Evolutionary conservation across 2,329 filamentous ascomycete genomes (phyloP), one percentile per base, ranked within the genome.

Genomic region (Remersonia thermophila): DNA sequence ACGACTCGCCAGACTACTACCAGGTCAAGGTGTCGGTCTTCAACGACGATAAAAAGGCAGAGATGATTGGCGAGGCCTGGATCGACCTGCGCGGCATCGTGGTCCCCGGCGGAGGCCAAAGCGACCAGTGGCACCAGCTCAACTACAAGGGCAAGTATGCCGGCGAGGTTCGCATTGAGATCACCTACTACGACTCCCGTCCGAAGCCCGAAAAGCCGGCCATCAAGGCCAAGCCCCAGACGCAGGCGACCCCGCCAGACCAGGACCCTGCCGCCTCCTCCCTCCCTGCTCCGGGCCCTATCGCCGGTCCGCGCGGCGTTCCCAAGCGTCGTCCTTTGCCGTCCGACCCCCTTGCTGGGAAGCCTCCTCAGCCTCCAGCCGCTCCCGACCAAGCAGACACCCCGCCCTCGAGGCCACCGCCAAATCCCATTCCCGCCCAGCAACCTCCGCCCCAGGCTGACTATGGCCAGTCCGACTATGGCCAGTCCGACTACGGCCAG

Each of bases 11-110:
- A 13, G 91, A 98, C 60, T 98, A 98, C 65, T 86, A 85, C 60
- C 84, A 87, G 55, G 71, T 98, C 39, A 98, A 98, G 57, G 71
- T 96, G 12, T 95, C 89, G 3, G 75, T 96, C 5, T 98, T 98
- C 64, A 95, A 94, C 55, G 91, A 98, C 52, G 91, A 98, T 61
- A 96, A 95, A 65, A 93, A 82, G 64, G 96, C 89, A 0, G 91
- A 98, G 48, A 61, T 98, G 46, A 95, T 98, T 50, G 91, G 91
- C 46, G 91, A 98, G 60, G 78, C 83, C 6, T 95, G 84, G 80
- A 74, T 96, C 40, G 81, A 83, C 52, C 67, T 98, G 41, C 77
- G 78, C 47, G 71, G 76, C 48, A 82, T 98, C 49, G 73, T 98
- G 44, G 70, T 87, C 14, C 67, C 77, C 2, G 87, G 91, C 32